These are phyloP conservation scores for Neoarthrinium moseri DNA, from an alignment of 2,329 filamentous ascomycete species.

Conservation along the genomic window DNA sequence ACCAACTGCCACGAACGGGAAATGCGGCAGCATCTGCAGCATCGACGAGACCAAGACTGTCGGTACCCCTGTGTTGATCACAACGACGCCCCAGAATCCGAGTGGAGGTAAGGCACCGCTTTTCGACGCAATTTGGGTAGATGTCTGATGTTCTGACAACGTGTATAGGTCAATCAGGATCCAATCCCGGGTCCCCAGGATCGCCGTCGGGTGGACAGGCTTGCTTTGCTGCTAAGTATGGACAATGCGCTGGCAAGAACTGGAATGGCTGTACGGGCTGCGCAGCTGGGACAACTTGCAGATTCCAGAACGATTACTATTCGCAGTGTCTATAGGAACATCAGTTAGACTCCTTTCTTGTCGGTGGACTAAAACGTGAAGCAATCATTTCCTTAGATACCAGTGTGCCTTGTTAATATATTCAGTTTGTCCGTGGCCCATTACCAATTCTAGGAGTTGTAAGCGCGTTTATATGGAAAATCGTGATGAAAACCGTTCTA, in stretches of 20 bases:
- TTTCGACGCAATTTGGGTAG: neutral
- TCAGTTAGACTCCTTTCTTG: no score
- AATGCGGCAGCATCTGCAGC: conserved; percentile 34
- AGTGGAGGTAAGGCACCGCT: conserved; percentile 9
- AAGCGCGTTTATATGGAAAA: no score
- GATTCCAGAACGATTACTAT: conserved; percentile 27
- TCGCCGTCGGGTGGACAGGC: conserved; percentile 6
- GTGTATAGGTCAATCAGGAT: neutral
- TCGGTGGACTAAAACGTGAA: no score
- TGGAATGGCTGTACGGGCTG: conserved; percentile 25
- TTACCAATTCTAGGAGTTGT: no score
- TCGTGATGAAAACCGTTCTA: no score
- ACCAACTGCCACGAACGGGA: conserved; percentile 12
- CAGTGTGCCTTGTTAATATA: no score
- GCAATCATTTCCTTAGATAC: no score
- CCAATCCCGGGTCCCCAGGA: no score
- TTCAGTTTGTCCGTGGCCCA: no score
- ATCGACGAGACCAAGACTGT: conserved; percentile 34
- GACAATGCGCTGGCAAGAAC: conserved; percentile 26
- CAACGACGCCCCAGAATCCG: conserved; percentile 12
- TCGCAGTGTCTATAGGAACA: conserved; percentile 23
- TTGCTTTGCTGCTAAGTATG: conserved; percentile 24
- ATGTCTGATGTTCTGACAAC: no score
- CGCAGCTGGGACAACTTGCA: conserved; percentile 21
- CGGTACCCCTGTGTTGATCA: conserved; percentile 34